Evolutionary conservation across 2,329 filamentous ascomycete species (phyloP).

Genomic region (Fusarium caatingaense): DNA sequence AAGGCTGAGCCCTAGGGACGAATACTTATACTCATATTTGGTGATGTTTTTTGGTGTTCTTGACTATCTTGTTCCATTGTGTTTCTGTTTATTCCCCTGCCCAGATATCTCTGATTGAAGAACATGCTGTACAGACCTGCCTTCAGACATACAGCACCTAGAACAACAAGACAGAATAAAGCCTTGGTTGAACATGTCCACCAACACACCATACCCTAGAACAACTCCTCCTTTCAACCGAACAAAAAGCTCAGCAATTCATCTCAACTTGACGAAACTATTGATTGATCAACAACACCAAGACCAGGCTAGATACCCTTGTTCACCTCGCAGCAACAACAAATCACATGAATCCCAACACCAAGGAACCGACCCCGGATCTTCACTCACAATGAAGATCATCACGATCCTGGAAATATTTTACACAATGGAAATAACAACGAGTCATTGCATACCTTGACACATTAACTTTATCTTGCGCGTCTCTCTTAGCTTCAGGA

Average conservation of each 20-base stretch:
- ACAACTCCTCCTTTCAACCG: neutral
- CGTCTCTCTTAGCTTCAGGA: neutral
- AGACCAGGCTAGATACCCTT: neutral
- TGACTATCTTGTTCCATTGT: neutral
- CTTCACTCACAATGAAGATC: constrained; percentile 1
- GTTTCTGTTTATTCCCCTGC: neutral
- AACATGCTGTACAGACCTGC: neutral
- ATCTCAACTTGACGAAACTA: too few relatives aligned
- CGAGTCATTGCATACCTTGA: neutral
- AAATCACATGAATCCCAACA: neutral
- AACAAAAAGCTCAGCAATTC: too few relatives aligned
- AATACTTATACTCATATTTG: neutral
- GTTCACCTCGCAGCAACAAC: neutral
- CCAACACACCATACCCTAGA: neutral
- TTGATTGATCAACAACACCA: too few relatives aligned
- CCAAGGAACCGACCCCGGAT: constrained; percentile 11
- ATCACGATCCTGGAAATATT: neutral
- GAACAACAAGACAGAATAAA: neutral
- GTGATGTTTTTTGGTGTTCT: neutral
- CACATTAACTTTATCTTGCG: neutral
- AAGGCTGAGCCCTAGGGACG: fast-evolving
- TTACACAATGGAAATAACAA: neutral
- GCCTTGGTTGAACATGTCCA: neutral
- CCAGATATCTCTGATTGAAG: neutral
- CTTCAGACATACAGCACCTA: neutral